Conservation (phyloP, 345 rosid genomes). For the Excoecaria cochinchinensis region DNA sequence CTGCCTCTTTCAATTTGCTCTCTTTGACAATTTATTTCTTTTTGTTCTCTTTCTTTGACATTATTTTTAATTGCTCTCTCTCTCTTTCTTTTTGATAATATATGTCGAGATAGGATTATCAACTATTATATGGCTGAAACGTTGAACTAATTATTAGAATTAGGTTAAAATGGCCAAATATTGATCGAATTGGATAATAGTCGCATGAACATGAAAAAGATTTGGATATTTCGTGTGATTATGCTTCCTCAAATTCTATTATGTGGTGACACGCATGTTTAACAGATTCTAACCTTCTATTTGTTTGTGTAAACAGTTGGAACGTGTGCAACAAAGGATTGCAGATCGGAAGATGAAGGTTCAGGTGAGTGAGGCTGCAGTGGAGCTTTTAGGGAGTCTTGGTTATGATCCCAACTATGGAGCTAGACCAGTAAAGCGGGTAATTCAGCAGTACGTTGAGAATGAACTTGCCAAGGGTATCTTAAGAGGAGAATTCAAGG, state of each 20-base stretch:
- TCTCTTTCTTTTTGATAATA: background rate
- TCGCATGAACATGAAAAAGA: too few relatives aligned
- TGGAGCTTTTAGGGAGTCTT: slow-evolving; percentile 75
- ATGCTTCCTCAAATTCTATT: background rate
- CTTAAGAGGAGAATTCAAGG: slow-evolving; percentile 84
- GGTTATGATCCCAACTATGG: slow-evolving; percentile 97
- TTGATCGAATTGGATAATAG: too few relatives aligned
- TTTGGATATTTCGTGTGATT: too few relatives aligned
- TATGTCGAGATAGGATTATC: too few relatives aligned
- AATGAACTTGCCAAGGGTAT: slow-evolving; percentile 97
- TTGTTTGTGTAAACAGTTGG: slow-evolving; percentile 54
- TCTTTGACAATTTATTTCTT: too few relatives aligned
- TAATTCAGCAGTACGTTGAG: slow-evolving; percentile 91
- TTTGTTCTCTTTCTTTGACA: too few relatives aligned
- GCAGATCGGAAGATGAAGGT: slow-evolving; percentile 86
- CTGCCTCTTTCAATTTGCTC: too few relatives aligned
- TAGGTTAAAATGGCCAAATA: too few relatives aligned
- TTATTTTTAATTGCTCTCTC: too few relatives aligned
- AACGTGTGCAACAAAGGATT: slow-evolving; percentile 83
- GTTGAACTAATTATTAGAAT: too few relatives aligned
- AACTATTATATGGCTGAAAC: too few relatives aligned
- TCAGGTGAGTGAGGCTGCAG: slow-evolving; percentile 64
- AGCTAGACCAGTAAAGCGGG: slow-evolving; percentile 95
- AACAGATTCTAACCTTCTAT: background rate
- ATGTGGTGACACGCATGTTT: too few relatives aligned